Evolutionary conservation across 352 stramenopile species (phyloP).

Genomic region (Globisporangium abappressorium): DNA sequence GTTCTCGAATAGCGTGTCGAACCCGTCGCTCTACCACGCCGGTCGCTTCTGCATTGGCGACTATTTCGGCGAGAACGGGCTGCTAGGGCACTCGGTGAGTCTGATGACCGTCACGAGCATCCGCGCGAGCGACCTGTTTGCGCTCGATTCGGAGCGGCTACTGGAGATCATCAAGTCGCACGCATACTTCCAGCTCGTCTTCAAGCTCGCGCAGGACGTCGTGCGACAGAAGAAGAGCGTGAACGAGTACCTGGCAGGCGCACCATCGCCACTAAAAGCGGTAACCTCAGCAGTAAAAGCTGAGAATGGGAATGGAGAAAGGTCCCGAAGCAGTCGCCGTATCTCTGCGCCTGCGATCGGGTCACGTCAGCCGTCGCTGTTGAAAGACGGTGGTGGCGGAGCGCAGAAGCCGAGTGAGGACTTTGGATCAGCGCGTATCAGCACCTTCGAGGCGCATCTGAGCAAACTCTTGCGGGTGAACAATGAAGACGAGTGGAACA

Average conservation of each 20-base stretch:
- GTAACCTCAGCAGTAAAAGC: constrained; percentile 7
- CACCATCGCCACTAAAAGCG: too few species aligned
- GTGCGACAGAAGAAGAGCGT: constrained; percentile 31
- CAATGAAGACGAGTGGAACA: constrained; percentile 31
- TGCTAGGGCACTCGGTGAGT: constrained; percentile 55
- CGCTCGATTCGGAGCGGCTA: constrained; percentile 46
- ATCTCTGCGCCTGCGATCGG: constrained; percentile 5
- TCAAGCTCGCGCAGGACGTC: constrained; percentile 41
- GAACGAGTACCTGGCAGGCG: constrained; percentile 26
- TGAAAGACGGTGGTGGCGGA: background rate
- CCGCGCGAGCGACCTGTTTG: constrained; percentile 62
- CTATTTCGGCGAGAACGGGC: constrained; percentile 53
- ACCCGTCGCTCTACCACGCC: constrained; percentile 44
- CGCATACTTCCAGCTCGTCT: constrained; percentile 39
- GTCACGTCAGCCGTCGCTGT: background rate
- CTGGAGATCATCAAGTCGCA: constrained; percentile 36
- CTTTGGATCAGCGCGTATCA: background rate
- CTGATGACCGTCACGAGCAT: constrained; percentile 47
- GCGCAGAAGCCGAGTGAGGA: background rate
- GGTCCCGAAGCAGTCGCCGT: constrained; percentile 3
- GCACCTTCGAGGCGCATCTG: constrained; percentile 13
- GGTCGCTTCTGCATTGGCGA: constrained; percentile 43
- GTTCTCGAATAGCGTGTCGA: constrained; percentile 46
- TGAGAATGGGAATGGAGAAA: constrained; percentile 4
- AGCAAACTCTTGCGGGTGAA: constrained; percentile 17